These are phyloP conservation scores for Macrolepiota albuminosa DNA, from an alignment of 768 basidiomycete genomes.

Conservation along the genomic window DNA sequence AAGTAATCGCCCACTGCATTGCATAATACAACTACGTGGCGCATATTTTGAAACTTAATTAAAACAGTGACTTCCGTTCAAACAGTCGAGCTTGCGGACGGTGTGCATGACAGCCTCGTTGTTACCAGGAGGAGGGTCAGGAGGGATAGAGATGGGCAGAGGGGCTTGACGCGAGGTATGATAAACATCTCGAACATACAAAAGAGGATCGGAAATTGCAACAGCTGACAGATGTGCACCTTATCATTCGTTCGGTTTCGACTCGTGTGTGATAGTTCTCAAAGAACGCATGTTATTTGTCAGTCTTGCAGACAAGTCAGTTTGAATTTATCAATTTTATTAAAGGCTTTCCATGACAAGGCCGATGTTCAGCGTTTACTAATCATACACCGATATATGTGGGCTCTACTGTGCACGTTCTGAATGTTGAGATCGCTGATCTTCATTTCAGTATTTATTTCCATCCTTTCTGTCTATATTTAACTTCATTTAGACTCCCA, in stretches of 20 bases:
- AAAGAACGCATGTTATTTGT: neutral
- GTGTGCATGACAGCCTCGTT: constrained; percentile 10
- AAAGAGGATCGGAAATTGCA: neutral
- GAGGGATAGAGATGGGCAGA: neutral
- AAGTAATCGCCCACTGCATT: constrained; percentile 1
- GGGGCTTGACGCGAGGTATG: constrained; percentile 1
- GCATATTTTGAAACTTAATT: constrained; percentile 1
- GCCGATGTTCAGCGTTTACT: neutral
- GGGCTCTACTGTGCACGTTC: neutral
- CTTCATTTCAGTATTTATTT: neutral
- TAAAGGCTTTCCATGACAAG: neutral
- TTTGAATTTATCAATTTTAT: neutral
- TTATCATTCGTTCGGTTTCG: neutral
- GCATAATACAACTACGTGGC: constrained; percentile 9
- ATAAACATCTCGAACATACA: constrained; percentile 3
- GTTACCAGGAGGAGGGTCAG: constrained; percentile 3
- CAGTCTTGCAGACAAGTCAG: neutral
- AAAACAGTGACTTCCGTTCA: neutral
- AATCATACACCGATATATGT: neutral
- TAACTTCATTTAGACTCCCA: neutral
- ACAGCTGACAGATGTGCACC: constrained; percentile 3
- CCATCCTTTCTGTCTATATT: neutral
- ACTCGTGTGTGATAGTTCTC: neutral
- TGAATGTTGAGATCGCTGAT: neutral
- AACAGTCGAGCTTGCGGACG: neutral